Base-by-base conservation (phyloP, 2,329 filamentous ascomycete species). In the Neonectria hederae region DNA sequence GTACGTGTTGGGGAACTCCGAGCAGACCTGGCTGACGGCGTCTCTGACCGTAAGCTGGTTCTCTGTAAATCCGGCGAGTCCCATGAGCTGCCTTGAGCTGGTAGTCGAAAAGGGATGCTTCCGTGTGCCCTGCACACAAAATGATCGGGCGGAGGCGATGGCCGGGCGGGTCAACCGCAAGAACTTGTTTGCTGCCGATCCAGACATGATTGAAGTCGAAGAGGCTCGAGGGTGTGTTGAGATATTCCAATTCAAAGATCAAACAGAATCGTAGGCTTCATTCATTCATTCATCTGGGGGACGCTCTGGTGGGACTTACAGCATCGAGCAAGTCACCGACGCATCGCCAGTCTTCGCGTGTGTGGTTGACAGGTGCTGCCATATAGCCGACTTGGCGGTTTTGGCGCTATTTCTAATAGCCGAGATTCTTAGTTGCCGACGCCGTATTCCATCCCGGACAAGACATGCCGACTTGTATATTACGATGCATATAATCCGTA, bases 41-140 rank as follows among this genome's bases (percentile, higher is more conserved):
- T 93, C 89, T 38, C 91, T 86, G 4, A 95, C 92, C 56, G 86
- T 88, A 49, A 94, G 74, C 72, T 95, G 91, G 53, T 89, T 89
- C 48, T 92, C 88, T 0, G 88, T 90, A 79, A 95, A 94, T 26
- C 89, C 88, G 1, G 86, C 87, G 38, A 86, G 88, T 68, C 92
- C 89, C 91, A 94, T 94, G 57, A 94, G 80, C 0, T 65, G 65
- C 6, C 72, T 72, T 9, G 61, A 42, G 2, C 69, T 17, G 4
- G 81, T 80, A 5, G 75, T 75, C 5, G 81, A 82, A 66, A 84
- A 82, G 24, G 42, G 51, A 22, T 42, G 54, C 17, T 49, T 59
- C 8, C 48, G 48, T 14, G 8, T 32, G 13, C 22, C 35, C 9
- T 52, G 64, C 1, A 13, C 42, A 6, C 28, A n/a, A 2, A 40